Base-by-base conservation (phyloP, 495 filamentous ascomycete genomes). In the Penicillium simplicissimum region DNA sequence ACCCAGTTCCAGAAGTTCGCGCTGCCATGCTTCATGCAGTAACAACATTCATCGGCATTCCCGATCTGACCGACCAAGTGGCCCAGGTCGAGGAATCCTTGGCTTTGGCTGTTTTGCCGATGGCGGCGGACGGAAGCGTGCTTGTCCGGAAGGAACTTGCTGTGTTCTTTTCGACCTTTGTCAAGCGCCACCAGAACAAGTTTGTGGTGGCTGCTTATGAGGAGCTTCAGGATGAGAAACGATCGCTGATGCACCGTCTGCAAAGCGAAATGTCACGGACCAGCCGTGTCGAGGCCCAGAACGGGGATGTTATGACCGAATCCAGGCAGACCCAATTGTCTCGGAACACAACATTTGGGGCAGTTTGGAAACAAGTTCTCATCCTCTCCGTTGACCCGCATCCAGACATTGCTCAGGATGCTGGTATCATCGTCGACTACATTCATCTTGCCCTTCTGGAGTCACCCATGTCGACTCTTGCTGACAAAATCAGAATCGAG, bases 121-220 rank as follows among this genome's bases (percentile, higher is more conserved):
- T 98, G 88, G 85, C 90, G 23, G 87, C 90, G 7, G 95, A 99
- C 76, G 93, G 93, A 14, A 96, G 90, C 68, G 91, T 90, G 34
- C 87, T 97, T 72, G 95, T 99, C 23, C 85, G 95, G 15, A 96
- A 91, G 68, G 95, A 99, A 66, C 78, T 98, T 11, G 77, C 97
- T 3, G 89, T 97, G 38, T 98, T 97, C 80, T 91, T 96, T 66
- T 97, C 94, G 0, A 87, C 88, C 10, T 97, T 97, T 62, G 89
- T 97, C 36, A 84, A 89, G 60, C 87, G 94, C 35, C 97, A 97
- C 67, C 89, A 96, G 78, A 90, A 87, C 71, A 95, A 95, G 65
- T 96, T 99, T 66, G 65, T 96, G 51, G 93, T 98, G 21, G 88
- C 90, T 10, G 94, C 96, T 8, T 97, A 90, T 67, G 95, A 98